Evolutionary conservation across 306 rosid genomes (phyloP), one percentile per base, ranked within the genome.

Genomic region (Castanea crenata): DNA sequence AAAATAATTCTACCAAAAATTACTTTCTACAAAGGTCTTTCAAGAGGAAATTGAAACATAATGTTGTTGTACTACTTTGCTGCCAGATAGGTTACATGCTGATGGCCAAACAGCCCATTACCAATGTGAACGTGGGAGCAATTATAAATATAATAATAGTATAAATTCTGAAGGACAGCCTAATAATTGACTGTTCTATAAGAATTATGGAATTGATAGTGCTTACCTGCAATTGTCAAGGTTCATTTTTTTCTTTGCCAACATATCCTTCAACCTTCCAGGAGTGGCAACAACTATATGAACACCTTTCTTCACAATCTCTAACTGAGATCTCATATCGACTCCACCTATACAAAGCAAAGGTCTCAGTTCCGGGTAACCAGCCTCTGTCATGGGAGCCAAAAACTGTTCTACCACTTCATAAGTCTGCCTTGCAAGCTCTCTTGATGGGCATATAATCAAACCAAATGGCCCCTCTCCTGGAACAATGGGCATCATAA

Each of bases 281-380:
- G 97, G 97, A 20, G 98, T 94, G 74, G 97, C 98, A 80, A 92
- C 98, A 85, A 94, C 97, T 19, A 94, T 88, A 89, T 94, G 98
- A 81, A 94, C 97, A 81, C 97, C 97, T 83, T 83, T 92, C 86
- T 91, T 91, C 82, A 94, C 97, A 81, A 92, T 73, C 44, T 94
- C 97, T 25, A 94, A 85, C 79, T 92, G 98, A 0, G 93, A 83
- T 52, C 91, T 87, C 97, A 92, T 94, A 82, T 92, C 98, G 31
- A 94, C 93, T 65, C 98, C 98, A 76, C 98, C 98, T 56, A 94
- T 94, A 72, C 99, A 94, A 10, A 94, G 94, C 86, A 94, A 84
- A 38, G 99, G 95, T 85, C 95, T 87, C 4, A 94, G 80, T 83
- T 92, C 97, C 1, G 97, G 99, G 82, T 88, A 91, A 62, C 97